These are phyloP conservation scores for Backusella liffmaniae DNA, from an alignment of 192 early-diverging fungal genomes.

Conservation along the genomic window DNA sequence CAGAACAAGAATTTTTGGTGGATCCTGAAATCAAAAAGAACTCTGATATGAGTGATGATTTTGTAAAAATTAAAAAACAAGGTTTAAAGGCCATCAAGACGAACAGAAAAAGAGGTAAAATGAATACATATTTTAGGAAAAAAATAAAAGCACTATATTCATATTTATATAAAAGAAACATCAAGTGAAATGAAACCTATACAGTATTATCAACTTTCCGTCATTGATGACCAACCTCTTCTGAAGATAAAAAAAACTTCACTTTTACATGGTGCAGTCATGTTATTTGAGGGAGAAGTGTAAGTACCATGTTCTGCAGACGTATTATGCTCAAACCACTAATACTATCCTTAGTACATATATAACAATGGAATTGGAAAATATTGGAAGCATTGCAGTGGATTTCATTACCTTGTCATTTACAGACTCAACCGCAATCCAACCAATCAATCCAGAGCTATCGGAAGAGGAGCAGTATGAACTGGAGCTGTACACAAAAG, in stretches of 20 bases:
- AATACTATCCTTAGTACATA: conserved; percentile 42
- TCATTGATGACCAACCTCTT: conserved; percentile 67
- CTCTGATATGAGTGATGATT: not conserved
- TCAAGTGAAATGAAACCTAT: conserved; percentile 2
- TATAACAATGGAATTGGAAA: conserved; percentile 65
- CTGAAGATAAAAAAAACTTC: conserved; percentile 64
- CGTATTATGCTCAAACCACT: not conserved
- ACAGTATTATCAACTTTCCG: conserved; percentile 32
- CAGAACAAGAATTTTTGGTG: conserved; percentile 54
- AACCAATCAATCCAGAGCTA: conserved; percentile 42
- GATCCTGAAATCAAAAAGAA: not conserved
- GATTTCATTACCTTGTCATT: conserved; percentile 66
- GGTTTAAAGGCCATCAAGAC: conserved; percentile 18
- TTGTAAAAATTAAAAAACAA: conserved; percentile 16
- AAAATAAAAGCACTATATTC: not conserved
- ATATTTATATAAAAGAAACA: not conserved
- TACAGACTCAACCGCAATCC: conserved; percentile 46
- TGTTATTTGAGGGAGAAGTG: conserved; percentile 84
- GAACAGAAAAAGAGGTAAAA: conserved; percentile 13
- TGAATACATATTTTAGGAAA: not conserved
- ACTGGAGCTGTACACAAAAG: conserved; percentile 64
- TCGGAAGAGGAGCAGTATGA: conserved; percentile 75
- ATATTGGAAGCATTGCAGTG: conserved; percentile 71
- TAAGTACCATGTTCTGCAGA: conserved; percentile 24
- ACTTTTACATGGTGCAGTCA: conserved; percentile 64